Conservation (phyloP, 2,329 filamentous ascomycete species). For the Diaporthe australafricana region DNA sequence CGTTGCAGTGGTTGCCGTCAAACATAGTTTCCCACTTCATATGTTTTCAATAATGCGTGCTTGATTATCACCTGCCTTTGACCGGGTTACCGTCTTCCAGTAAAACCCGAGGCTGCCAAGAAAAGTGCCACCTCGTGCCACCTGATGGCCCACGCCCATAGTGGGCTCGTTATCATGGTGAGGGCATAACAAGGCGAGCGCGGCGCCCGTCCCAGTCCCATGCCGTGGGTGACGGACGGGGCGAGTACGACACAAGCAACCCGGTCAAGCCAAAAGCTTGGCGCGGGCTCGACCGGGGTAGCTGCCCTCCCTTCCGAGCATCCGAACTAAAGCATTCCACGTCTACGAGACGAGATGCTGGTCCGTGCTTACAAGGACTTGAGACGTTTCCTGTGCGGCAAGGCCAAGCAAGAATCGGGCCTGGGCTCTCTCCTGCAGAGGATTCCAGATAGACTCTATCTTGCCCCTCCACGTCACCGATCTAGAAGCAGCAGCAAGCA, state of each 20-base stretch:
- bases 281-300: conserved; percentile 20
- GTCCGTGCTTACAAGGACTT: conserved; percentile 26
- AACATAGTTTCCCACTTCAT: not conserved
- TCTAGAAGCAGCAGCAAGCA: not conserved
- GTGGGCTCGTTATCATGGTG: not conserved
- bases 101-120: not conserved
- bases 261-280: conserved; percentile 13
- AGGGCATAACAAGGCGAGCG: not conserved
- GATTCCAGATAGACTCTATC: not conserved
- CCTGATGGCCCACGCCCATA: not conserved
- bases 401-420: conserved; percentile 11
- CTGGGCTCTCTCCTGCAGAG: not conserved
- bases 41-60: not conserved
- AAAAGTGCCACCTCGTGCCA: not conserved
- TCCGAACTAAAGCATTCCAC: conserved; percentile 26
- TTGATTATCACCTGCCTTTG: not conserved
- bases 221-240: not conserved
- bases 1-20: not conserved
- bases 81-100: not conserved
- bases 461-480: conserved; percentile 1
- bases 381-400: conserved; percentile 20
- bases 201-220: not conserved
- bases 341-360: conserved; percentile 13
- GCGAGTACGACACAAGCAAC: not conserved
- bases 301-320: conserved; percentile 23